Evolutionary conservation across 2,329 filamentous ascomycete genomes (phyloP).

Genomic region (Chrysosphaeria jannelii): DNA sequence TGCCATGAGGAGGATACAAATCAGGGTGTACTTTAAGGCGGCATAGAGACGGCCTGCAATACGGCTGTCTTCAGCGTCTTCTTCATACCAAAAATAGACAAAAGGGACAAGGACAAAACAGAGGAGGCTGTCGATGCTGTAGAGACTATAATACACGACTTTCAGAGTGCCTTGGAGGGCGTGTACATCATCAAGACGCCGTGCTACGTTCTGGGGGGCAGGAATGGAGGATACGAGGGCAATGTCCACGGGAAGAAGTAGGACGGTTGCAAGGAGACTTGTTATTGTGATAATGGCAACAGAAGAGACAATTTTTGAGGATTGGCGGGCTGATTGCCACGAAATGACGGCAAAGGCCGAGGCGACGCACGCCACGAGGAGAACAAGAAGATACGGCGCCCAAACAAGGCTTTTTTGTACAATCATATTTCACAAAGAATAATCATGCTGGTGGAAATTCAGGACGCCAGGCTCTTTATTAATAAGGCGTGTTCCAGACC

Average conservation of each 20-base stretch:
- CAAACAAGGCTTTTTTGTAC: conserved; percentile 81
- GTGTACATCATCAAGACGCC: conserved; percentile 46
- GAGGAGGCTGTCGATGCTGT: conserved; percentile 68
- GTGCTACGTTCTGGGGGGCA: conserved; percentile 46
- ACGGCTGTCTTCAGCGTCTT: conserved; percentile 59
- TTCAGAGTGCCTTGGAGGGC: no score
- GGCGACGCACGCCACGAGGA: conserved; percentile 48
- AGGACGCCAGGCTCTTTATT: not conserved
- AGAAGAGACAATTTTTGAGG: conserved; percentile 50
- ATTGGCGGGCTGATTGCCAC: conserved; percentile 71
- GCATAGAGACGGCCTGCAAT: conserved; percentile 36
- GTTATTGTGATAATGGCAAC: conserved; percentile 73
- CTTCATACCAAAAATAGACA: conserved; percentile 94
- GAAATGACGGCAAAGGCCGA: conserved; percentile 50
- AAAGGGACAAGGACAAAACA: conserved; percentile 81
- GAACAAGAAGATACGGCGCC: conserved; percentile 82
- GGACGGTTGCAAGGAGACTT: conserved; percentile 63
- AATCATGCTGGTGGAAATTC: no score
- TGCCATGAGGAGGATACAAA: conserved; percentile 51
- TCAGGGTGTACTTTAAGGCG: conserved; percentile 74
- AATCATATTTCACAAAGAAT: no score
- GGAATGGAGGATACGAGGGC: conserved; percentile 91
- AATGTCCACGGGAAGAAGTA: conserved; percentile 83
- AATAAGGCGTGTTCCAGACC: no score
- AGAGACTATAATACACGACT: conserved; percentile 75